Conservation (phyloP, 164 flowering plant genomes). For the Taxillus chinensis region DNA sequence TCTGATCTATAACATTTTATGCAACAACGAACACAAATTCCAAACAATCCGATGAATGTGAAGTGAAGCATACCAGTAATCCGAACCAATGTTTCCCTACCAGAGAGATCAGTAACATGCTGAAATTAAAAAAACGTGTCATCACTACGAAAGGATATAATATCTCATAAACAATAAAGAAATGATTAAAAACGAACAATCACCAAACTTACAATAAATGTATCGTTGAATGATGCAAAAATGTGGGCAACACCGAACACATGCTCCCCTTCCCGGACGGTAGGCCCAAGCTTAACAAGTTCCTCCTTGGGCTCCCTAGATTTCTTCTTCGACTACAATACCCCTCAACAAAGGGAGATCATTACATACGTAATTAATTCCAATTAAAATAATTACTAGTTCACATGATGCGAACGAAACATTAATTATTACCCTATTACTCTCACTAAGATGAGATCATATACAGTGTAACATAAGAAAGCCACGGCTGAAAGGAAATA, state of each 20-base stretch:
- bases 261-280: background rate
- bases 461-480: background rate
- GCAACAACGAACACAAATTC: too few species aligned
- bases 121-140: conserved; percentile 7
- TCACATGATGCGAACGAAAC: background rate
- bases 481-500: background rate
- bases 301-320: conserved; percentile 43
- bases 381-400: background rate
- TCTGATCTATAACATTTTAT: too few species aligned
- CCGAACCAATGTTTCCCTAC: conserved; percentile 38
- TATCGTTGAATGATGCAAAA: conserved; percentile 17
- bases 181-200: background rate
- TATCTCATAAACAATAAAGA: background rate
- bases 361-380: too few species aligned
- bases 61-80: conserved; percentile 22
- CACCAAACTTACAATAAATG: conserved; percentile 38
- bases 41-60: background rate
- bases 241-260: background rate
- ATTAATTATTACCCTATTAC: background rate
- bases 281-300: conserved; percentile 18
- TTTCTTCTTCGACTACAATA: conserved; percentile 30
- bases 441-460: background rate
- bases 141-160: background rate
- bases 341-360: background rate
- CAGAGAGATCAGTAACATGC: conserved; percentile 47